Evolutionary conservation across 2,329 filamentous ascomycete genomes (phyloP).

Genomic region (Verticillium longisporum): DNA sequence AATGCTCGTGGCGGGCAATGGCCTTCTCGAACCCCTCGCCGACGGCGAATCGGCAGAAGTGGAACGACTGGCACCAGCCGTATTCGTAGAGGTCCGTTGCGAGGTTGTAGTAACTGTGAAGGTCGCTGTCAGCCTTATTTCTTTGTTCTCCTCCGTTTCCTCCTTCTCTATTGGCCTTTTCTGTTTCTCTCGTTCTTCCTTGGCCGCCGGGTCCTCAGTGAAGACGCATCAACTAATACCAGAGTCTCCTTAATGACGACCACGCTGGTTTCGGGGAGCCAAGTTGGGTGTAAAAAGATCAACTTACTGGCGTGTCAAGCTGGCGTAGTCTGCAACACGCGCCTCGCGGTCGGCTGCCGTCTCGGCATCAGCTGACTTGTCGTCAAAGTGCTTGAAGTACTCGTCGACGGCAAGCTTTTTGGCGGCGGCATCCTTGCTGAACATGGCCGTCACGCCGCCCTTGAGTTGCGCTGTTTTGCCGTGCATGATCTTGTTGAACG

Average conservation of each 20-base stretch:
- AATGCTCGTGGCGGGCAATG: slow-evolving; percentile 95
- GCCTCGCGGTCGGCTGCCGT: slow-evolving; percentile 75
- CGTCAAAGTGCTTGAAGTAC: slow-evolving; percentile 96
- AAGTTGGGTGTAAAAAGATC: no score
- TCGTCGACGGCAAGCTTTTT: slow-evolving; percentile 80
- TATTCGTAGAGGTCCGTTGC: slow-evolving; percentile 97
- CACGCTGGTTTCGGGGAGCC: no score
- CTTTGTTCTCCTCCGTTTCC: no score
- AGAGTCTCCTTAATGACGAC: no score
- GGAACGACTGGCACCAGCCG: slow-evolving; percentile 93
- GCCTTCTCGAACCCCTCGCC: slow-evolving; percentile 86
- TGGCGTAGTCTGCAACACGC: slow-evolving; percentile 83
- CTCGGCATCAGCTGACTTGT: slow-evolving; percentile 72
- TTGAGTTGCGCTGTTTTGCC: slow-evolving; percentile 50
- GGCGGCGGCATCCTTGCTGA: slow-evolving; percentile 69
- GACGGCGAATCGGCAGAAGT: slow-evolving; percentile 89
- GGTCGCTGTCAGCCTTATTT: no score
- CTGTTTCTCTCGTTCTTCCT: no score
- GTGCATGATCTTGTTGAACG: slow-evolving; percentile 72
- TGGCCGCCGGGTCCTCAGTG: no score
- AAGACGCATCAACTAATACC: no score
- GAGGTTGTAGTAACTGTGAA: slow-evolving; percentile 83
- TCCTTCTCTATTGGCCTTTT: no score
- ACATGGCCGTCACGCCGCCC: slow-evolving; percentile 70
- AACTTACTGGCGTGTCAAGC: slow-evolving; percentile 81